Base-by-base conservation (phyloP, 495 filamentous ascomycete genomes). In the Aspergillus nidulans region DNA sequence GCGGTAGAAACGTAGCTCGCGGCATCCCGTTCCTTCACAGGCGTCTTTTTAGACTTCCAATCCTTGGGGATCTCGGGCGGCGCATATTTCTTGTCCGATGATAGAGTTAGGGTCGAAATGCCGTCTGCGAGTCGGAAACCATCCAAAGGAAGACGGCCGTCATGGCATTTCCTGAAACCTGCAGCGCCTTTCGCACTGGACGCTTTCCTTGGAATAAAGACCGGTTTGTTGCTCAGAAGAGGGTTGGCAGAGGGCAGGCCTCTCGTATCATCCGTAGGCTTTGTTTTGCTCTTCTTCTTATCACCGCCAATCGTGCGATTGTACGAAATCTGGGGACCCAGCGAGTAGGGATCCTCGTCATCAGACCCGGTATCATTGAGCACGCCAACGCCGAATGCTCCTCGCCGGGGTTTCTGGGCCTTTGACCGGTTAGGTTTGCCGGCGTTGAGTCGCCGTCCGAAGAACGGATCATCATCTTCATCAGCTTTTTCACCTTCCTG, bases 321-420 rank as follows among this genome's bases (percentile, higher is more conserved):
- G 67, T 96, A 96, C n/a, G 87, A 89, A 65, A 95, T 92, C 63
- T 84, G 84, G 7, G 94, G 94, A 0, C 94, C 92, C 19, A 97
- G 81, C 42, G 89, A 89, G 70, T 97, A 97, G 0, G 89, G 89
- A 63, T 97, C 95, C 63, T 97, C 94, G 52, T 97, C 92, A 61
- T 97, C 94, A n/a, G 94, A 97, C 3, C 91, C 92, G 16, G 85
- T 95, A 56, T 97, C 94, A 63, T 97, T 98, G 48, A 98, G 69
- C 19, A 97, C 75, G 3, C 94, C 94, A 13, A 95, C 87, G 0
- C 94, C 94, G 44, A 98, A 90, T 0, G 86, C 88, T 44, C 85
- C 81, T 25, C 81, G 79, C 6, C 61, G 69, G 16, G 79, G 67
- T 48, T 73, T 80, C 36, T 81, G 81, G 13, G 77, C 74, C 49